Evolutionary conservation across 257 asterid genomes (phyloP).

Genomic region (Solanum tarapatanum): DNA sequence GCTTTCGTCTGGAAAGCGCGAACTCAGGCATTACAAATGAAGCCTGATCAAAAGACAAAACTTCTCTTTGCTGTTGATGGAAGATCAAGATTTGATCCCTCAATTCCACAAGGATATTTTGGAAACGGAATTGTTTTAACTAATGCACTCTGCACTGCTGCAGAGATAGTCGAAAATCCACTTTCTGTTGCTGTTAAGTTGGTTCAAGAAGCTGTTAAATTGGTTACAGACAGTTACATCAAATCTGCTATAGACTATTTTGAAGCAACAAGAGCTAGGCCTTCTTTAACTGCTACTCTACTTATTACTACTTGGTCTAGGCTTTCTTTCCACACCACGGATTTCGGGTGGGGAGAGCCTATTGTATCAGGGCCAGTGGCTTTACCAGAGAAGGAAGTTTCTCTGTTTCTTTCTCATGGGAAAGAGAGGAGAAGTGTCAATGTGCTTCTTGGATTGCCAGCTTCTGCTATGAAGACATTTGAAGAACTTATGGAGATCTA

Average conservation of each 20-base stretch:
- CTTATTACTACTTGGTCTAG: constrained; percentile 82
- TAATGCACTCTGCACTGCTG: constrained; percentile 49
- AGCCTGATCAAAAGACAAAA: constrained; percentile 61
- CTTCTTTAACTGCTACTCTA: constrained; percentile 69
- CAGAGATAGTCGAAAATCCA: constrained; percentile 42
- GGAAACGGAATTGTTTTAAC: constrained; percentile 83
- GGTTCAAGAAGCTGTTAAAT: constrained; percentile 60
- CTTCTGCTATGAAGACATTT: constrained; percentile 68
- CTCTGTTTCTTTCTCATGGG: constrained; percentile 71
- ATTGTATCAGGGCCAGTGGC: constrained; percentile 61
- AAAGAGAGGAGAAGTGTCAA: constrained; percentile 58
- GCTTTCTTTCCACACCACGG: constrained; percentile 65
- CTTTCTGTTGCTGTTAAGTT: constrained; percentile 40
- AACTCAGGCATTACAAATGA: constrained; percentile 47
- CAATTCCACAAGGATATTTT: constrained; percentile 57
- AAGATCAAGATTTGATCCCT: constrained; percentile 55
- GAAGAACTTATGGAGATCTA: constrained; percentile 46
- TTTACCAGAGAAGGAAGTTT: constrained; percentile 78
- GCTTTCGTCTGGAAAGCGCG: constrained; percentile 77
- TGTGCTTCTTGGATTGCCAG: constrained; percentile 86
- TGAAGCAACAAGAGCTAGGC: constrained; percentile 65
- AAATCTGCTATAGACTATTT: constrained; percentile 71
- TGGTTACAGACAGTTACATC: constrained; percentile 65
- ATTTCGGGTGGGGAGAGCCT: constrained; percentile 93
- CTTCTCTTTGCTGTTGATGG: constrained; percentile 89